Evolutionary conservation across 768 basidiomycete genomes (phyloP).

Genomic region (Gelatoporia subvermispora): DNA sequence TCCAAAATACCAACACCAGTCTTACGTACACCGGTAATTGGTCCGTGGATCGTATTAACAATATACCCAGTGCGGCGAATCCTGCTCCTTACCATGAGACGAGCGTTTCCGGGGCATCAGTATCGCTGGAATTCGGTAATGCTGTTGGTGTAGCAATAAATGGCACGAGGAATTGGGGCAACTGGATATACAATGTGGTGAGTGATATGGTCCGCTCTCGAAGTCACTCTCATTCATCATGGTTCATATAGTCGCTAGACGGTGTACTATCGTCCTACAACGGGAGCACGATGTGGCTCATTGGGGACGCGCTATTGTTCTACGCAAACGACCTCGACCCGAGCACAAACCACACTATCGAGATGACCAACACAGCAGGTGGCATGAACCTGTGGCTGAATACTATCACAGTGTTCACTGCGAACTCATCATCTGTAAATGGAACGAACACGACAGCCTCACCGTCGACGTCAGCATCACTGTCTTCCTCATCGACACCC

Average conservation of each 20-base stretch:
- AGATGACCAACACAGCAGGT: constrained; percentile 47
- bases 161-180: constrained; percentile 18
- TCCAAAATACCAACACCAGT: constrained; percentile 38
- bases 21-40: constrained; percentile 47
- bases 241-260: constrained; percentile 43
- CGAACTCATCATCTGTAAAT: background rate
- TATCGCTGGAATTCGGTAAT: constrained; percentile 41
- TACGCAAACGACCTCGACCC: constrained; percentile 57
- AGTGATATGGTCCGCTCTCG: background rate
- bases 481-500: background rate
- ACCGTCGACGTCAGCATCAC: too few relatives aligned
- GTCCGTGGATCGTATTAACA: constrained; percentile 25
- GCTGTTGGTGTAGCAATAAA: constrained; percentile 26
- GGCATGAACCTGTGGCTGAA: constrained; percentile 15
- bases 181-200: constrained; percentile 24
- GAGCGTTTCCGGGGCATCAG: constrained; percentile 36
- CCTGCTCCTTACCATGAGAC: constrained; percentile 23
- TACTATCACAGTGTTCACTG: constrained; percentile 8
- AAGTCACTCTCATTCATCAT: constrained; percentile 47
- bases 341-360: constrained; percentile 39
- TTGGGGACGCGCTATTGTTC: constrained; percentile 49
- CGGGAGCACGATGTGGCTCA: constrained; percentile 37
- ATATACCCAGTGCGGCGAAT: constrained; percentile 15
- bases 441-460: too few relatives aligned
- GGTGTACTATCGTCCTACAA: constrained; percentile 32